These are phyloP conservation scores for Chaetomium strumarium DNA, from an alignment of 2,329 filamentous ascomycete species.

Conservation along the genomic window DNA sequence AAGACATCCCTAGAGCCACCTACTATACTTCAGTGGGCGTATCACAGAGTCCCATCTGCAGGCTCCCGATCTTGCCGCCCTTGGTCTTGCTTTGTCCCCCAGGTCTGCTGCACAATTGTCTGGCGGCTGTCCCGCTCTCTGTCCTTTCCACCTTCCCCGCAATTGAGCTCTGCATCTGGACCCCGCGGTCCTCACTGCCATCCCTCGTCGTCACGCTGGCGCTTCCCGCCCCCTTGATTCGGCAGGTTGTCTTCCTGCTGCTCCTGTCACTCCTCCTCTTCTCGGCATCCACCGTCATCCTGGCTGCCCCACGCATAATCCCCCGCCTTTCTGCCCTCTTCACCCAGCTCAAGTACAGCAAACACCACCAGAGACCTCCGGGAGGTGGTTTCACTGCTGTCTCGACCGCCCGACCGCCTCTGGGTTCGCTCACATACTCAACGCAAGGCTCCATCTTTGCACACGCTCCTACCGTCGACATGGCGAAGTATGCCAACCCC, in stretches of 20 bases:
- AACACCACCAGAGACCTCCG: conserved; percentile 28
- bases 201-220: neutral
- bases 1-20: too few relatives aligned
- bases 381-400: conserved; percentile 15
- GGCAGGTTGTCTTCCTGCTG: conserved; percentile 33
- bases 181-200: too few relatives aligned
- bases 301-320: conserved; percentile 59
- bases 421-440: conserved; percentile 28
- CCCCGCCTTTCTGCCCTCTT: conserved; percentile 54
- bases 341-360: conserved; percentile 45
- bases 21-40: too few relatives aligned
- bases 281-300: conserved; percentile 51
- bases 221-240: conserved; percentile 10
- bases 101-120: too few relatives aligned
- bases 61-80: too few relatives aligned
- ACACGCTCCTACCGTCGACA: conserved; percentile 56
- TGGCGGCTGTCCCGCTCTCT: too few relatives aligned
- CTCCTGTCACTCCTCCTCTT: conserved; percentile 52
- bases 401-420: conserved; percentile 9
- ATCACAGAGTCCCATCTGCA: too few relatives aligned
- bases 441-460: conserved; percentile 31
- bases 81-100: too few relatives aligned
- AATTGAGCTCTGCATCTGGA: neutral
- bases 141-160: conserved; percentile 5
- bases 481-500: conserved; percentile 62